phyloP scores from a whole-genome alignment of 352 stramenopile species.

The Thraustochytrium sp. region DNA sequence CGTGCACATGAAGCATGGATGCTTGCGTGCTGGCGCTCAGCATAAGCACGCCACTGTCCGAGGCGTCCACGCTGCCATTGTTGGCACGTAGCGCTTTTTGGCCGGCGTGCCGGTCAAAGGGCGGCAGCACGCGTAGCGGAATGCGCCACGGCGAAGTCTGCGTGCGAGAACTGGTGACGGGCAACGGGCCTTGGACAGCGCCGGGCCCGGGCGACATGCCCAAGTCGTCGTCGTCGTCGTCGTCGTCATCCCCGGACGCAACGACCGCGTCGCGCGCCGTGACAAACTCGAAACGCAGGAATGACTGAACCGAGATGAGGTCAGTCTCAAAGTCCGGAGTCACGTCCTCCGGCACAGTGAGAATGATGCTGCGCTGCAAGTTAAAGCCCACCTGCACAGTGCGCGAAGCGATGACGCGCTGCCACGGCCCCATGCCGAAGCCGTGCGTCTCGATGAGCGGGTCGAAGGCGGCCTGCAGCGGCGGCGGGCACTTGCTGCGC shows the following conservation, averaged over 20 bases:
- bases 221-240: too few species aligned
- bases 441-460: not conserved
- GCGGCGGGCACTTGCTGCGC: slow-evolving; percentile 27
- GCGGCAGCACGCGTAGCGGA: not conserved
- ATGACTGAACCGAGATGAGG: slow-evolving; percentile 14
- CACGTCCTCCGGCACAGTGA: not conserved
- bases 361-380: not conserved
- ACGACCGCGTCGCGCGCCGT: not conserved
- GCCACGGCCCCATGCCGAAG: slow-evolving; percentile 19
- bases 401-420: not conserved
- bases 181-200: not conserved
- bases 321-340: slow-evolving; percentile 36
- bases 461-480: slow-evolving; percentile 7
- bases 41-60: slow-evolving; percentile 8
- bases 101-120: not conserved
- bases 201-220: not conserved
- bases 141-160: slow-evolving; percentile 28
- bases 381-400: slow-evolving; percentile 39
- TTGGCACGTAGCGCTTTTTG: not conserved
- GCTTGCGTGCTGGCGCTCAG: slow-evolving; percentile 35
- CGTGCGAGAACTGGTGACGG: not conserved
- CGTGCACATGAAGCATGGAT: slow-evolving; percentile 22
- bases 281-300: slow-evolving; percentile 25
- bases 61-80: too few species aligned
- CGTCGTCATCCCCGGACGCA: not conserved